Evolutionary conservation across 106 monocot species (phyloP), one percentile per base, ranked within the genome.

Genomic region (Platanthera guangdongensis): DNA sequence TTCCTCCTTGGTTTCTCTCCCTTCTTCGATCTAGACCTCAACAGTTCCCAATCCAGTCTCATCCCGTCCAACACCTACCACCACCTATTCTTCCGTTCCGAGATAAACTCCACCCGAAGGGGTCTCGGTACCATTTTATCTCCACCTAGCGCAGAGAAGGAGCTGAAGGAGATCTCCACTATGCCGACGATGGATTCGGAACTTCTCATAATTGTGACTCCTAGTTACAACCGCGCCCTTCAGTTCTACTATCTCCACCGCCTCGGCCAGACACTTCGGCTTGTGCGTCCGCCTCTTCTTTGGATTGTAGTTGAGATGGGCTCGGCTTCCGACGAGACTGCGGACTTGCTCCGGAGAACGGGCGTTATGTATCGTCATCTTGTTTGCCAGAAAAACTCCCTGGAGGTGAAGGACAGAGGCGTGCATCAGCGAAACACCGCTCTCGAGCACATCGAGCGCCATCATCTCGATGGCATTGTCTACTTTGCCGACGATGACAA

Each of bases 301-400:
- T 96, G 95, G 95, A 75, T 96, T 54, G 95, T 96, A 19, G 90
- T 91, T 9, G 93, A 96, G 84, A 80, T 72, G 80, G 77, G 74
- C 9, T 16, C 71, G 13, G 86, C 84, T 5, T 82, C 89, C 5
- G 45, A 48, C 9, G 96, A 96, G 83, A 93, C 93, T 8, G 87
- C 90, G 1, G 84, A 88, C 16, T 47, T 89, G 49, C 87, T 96
- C 46, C 72, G 85, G 52, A 68, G 73, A 65, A 83, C 81, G 3
- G 89, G 93, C 0, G 87, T 93, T 25, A 86, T 89, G 88, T 85
- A 87, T 82, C 77, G 96, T 69, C 90, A 93, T 67, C 77, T 88
- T 22, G 57, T 77, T 13, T 79, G 80, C 80, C 16, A 80, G 51
- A 74, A 73, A 25, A 80, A 75, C 48, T 77, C 53, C 39, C 69